Base-by-base conservation (phyloP, 208 protist species). In the Strigomonas culicis region DNA sequence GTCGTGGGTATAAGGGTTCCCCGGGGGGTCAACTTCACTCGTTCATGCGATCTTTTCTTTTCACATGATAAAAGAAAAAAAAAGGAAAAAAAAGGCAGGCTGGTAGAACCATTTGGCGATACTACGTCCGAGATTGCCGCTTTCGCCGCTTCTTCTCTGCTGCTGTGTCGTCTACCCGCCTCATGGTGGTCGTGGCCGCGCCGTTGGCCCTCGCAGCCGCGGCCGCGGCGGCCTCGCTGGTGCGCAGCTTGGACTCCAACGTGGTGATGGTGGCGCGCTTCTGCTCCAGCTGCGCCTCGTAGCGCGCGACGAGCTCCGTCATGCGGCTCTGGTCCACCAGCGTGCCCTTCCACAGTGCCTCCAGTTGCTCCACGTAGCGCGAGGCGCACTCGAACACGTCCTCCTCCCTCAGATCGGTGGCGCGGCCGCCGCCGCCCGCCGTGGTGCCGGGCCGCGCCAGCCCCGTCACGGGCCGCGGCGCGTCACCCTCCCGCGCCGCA, bases 221-320 rank as follows among this genome's bases (percentile, higher is more conserved):
- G 63, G 92, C 94, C 46, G 66, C 75, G 51, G 77, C 86, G 72
- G 99, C 97, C 93, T 93, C 99, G 61, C 85, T 73, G n/a, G 86
- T 84, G 92, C 99, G 99, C 59, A 81, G 86, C 68, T 97, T 82
- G 84, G 98, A 98, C 30, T 72, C 70, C 46, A 98, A 96, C 44
- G 82, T 74, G 11, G 90, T 78, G 70, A 79, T 87, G 46, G 77
- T 78, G 76, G 75, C 81, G 28, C 97, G 79, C 69, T 99, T 94
- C 70, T 97, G 93, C 69, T 97, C 70, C 55, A 99, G 91, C 59
- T 92, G 43, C 64, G 94, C 89, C 98, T 99, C 99, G 88, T 99
- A 99, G 22, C 98, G 90, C 43, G 96, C 90, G 31, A 99, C 97
- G 88, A 99, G 97, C 17, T 77, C 85, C 44, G 65, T 74, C 49